Evolutionary conservation across 2,329 filamentous ascomycete genomes (phyloP), one percentile per base, ranked within the genome.

Genomic region (Colletotrichum lini): DNA sequence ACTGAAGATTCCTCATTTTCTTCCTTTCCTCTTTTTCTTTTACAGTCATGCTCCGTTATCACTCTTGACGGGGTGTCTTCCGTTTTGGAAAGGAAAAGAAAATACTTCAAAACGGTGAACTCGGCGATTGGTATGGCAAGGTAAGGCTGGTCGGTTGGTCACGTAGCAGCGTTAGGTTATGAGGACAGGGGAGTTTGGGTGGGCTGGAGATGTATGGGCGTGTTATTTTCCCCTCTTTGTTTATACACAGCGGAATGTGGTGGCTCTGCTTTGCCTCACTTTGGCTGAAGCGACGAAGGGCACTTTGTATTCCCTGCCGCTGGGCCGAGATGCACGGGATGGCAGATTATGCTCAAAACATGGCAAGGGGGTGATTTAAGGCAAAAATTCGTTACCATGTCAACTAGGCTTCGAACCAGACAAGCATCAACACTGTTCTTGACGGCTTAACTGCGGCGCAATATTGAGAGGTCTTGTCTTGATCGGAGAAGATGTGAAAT

Each of bases 1-100:
- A 94, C 77, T 90, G 83, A 80, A 50, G 47, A 47, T 30, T 56
- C 18, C n/a, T 35, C 45, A 54, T 5, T 61, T 16, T 18, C 30
- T 38, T 38, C 35, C 35, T 38, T 38, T 38, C 35, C 35, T 38
- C 8, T 38, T 38, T 38, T 38, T 38, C 35, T 10, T 38, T 30
- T 30, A 38, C n/a, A 38, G 35, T 38, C 35, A n/a, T 21, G 21
- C 52, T 69, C 54, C 58, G 44, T 62, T 53, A 49, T 67, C 42
- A 42, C 35, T 54, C 38, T 50, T 8, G 58, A 18, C 30, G 45
- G 50, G 38, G 56, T 47, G 44, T 65, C 45, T 72, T 65, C 61
- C 70, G 60, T 65, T 65, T 65, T 49, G 18, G 16, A 18, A 60
- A 58, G 59, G 66, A 6, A n/a, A 44, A 50, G 49, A 30, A 70